Evolutionary conservation across 2,329 filamentous ascomycete species (phyloP).

Genomic region (Lanzia echinophila): DNA sequence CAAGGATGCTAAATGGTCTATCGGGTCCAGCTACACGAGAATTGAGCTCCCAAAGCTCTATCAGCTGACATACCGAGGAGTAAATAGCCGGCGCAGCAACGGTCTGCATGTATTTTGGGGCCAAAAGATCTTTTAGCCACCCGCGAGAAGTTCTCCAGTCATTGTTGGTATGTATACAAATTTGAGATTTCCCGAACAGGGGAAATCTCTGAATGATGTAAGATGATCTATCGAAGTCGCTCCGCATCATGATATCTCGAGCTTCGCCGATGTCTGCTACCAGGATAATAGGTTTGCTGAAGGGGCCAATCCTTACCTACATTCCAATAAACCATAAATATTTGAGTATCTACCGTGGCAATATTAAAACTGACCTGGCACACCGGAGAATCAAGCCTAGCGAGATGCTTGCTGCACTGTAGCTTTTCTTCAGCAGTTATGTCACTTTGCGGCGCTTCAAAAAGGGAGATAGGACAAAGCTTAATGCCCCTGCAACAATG

Average conservation of each 20-base stretch:
- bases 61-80: background rate
- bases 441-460: background rate
- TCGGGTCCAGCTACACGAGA: background rate
- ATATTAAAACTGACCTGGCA: background rate
- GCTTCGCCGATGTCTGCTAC: background rate
- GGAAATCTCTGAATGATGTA: background rate
- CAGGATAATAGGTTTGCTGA: background rate
- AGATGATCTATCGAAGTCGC: background rate
- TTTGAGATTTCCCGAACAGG: background rate
- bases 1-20: background rate
- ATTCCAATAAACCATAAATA: background rate
- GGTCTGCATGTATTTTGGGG: background rate
- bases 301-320: background rate
- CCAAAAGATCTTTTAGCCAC: background rate
- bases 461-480: constrained; percentile 12
- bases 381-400: background rate
- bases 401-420: background rate
- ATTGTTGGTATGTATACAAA: background rate
- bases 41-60: background rate
- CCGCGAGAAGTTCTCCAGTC: background rate
- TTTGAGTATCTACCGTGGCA: background rate
- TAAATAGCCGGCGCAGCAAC: background rate
- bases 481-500: constrained; percentile 28
- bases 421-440: background rate
- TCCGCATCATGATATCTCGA: background rate